Percentiles rank a stretch among this genome's conserved stretches.
These are phyloP conservation scores for Gillenia trifoliata DNA, from an alignment of 306 rosid genomes.

Conservation along the genomic window DNA sequence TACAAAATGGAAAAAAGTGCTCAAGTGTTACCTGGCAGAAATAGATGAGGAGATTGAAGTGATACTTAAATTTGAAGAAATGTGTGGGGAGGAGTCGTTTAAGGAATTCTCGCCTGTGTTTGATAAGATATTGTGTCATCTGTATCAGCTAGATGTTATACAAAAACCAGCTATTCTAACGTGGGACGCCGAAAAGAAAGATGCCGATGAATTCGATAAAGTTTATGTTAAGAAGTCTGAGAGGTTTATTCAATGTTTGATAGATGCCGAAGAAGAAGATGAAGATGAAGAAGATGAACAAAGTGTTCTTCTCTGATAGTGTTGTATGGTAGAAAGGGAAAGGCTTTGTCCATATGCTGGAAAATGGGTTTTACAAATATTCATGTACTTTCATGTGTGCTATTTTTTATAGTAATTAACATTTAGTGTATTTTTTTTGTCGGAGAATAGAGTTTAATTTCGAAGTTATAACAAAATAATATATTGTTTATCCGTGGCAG, in stretches of 20 bases:
- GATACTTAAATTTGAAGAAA: constrained; percentile 83
- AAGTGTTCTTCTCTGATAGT: not conserved
- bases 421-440: too few species aligned
- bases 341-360: not conserved
- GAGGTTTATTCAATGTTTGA: constrained; percentile 71
- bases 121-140: constrained; percentile 50
- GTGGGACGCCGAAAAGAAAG: constrained; percentile 86
- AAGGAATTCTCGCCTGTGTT: constrained; percentile 72
- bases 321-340: not conserved
- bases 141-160: constrained; percentile 69
- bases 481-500: too few species aligned
- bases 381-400: not conserved
- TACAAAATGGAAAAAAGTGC: constrained; percentile 64
- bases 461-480: too few species aligned
- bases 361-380: not conserved
- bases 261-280: constrained; percentile 79
- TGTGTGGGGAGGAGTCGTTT: constrained; percentile 90
- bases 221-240: constrained; percentile 71
- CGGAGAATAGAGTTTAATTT: too few species aligned
- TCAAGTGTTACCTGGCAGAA: constrained; percentile 64
- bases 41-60: constrained; percentile 96
- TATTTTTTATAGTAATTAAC: not conserved
- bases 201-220: constrained; percentile 77
- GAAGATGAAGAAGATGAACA: constrained; percentile 38
- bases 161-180: constrained; percentile 80